Evolutionary conservation across 1,139 yeast genomes (phyloP), one percentile per base, ranked within the genome.

Genomic region (Yamadazyma sp.): DNA sequence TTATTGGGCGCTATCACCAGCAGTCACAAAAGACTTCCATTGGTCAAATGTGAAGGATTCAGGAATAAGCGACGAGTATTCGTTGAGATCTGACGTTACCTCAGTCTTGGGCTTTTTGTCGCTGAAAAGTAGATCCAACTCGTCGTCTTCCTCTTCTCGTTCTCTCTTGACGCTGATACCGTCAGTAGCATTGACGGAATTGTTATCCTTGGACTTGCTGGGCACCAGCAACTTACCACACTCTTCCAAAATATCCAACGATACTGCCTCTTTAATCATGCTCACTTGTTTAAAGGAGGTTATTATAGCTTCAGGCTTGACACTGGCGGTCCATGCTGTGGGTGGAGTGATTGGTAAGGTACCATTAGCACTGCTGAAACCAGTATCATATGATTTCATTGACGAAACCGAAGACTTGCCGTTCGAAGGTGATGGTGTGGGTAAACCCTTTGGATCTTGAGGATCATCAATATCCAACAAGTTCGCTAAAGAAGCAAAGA

Each of bases 401-500:
- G 62, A 47, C 52, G 61, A 29, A 5, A 23, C 31, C 1, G 36
- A 21, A n/a, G 45, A 23, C 16, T 36, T 41, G 9, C 47, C 41
- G 21, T 38, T 41, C 7, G 51, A 46, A 14, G 50, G 48, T 13
- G 61, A 46, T n/a, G 71, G 73, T 0, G 73, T 66, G 9, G 70
- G 66, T 33, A 67, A 46, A 6, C 49, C 45, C 25, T 39, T 42
- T 8, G 31, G 20, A 15, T 45, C 43, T 37, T 40, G 34, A 12
- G 64, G 57, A 17, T 69, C 76, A 17, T 69, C 73, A 33, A 78
- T 50, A 33, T 72, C 77, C 42, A 78, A 59, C 29, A 76, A 59
- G 50, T 78, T 78, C 9, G 78, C 85, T 43, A 78, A 59, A 1
- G 81, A 67, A 0, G 79, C 73, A 38, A 71, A 62, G 52, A 78